Evolutionary conservation across 75 land plant species (phyloP).

Genomic region (Gnetum montanum): DNA sequence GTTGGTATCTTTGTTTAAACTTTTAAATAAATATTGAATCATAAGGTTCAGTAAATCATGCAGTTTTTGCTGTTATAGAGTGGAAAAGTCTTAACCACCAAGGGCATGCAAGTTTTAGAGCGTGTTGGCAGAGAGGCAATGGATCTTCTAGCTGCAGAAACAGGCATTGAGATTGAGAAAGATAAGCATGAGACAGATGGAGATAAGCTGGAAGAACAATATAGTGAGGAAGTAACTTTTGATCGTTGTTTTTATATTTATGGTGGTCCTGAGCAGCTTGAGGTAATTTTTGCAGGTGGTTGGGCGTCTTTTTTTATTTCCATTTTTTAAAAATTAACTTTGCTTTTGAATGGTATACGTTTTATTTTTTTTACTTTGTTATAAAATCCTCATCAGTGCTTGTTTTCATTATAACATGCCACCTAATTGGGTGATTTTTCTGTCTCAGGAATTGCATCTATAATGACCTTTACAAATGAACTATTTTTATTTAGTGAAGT

Average conservation of each 20-base stretch:
- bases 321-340: too few species aligned
- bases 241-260: conserved; percentile 97
- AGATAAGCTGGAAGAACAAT: conserved; percentile 40
- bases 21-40: background rate
- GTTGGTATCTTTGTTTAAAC: conserved; percentile 14
- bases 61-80: conserved; percentile 30
- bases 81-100: conserved; percentile 83
- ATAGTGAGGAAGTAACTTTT: conserved; percentile 78
- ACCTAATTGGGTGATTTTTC: too few species aligned
- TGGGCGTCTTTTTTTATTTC: background rate
- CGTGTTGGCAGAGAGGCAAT: conserved; percentile 89
- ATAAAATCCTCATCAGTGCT: too few species aligned
- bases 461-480: too few species aligned
- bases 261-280: conserved; percentile 97
- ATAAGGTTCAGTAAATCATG: conserved; percentile 4
- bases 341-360: too few species aligned
- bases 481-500: too few species aligned
- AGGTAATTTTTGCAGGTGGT: too few species aligned
- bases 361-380: too few species aligned
- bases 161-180: conserved; percentile 81
- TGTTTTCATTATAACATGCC: too few species aligned
- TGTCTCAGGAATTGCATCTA: too few species aligned
- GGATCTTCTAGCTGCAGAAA: conserved; percentile 79
- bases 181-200: conserved; percentile 23
- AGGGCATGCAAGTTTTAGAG: conserved; percentile 90